phyloP scores from a whole-genome alignment of 768 basidiomycete genomes.

The Leccinum variicolor region DNA sequence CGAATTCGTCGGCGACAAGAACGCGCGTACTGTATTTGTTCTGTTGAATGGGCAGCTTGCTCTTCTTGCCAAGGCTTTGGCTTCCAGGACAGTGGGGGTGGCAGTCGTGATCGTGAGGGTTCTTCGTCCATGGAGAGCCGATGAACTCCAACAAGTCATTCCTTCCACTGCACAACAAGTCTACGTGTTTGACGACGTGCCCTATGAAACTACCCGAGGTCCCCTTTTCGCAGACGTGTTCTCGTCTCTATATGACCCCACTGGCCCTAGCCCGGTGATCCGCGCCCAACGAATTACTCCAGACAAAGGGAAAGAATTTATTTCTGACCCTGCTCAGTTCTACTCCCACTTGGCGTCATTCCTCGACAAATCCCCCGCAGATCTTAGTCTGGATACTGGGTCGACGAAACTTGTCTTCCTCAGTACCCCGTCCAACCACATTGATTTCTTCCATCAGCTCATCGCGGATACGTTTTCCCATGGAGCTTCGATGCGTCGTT shows the following conservation, averaged over 20 bases:
- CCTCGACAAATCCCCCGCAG: conserved; percentile 24
- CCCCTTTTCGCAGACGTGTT: conserved; percentile 72
- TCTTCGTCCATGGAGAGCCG: conserved; percentile 79
- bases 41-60: conserved; percentile 75
- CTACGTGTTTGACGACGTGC: conserved; percentile 79
- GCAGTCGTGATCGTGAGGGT: conserved; percentile 73
- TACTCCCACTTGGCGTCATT: conserved; percentile 35
- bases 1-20: conserved; percentile 64
- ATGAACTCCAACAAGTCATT: conserved; percentile 54
- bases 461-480: conserved; percentile 58
- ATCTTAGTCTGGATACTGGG: conserved; percentile 23
- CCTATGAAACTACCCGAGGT: conserved; percentile 57
- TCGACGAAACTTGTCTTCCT: conserved; percentile 49
- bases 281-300: conserved; percentile 61
- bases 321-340: conserved; percentile 44
- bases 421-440: conserved; percentile 42
- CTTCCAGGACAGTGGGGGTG: conserved; percentile 42
- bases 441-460: conserved; percentile 46
- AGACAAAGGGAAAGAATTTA: conserved; percentile 48
- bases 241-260: conserved; percentile 46
- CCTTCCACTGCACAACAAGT: conserved; percentile 58
- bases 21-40: conserved; percentile 66
- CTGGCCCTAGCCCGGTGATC: conserved; percentile 37
- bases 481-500: conserved; percentile 53
- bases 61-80: conserved; percentile 54